Base-by-base conservation (phyloP, 192 early-diverging fungal genomes). In the Geranomyces michiganensis region DNA sequence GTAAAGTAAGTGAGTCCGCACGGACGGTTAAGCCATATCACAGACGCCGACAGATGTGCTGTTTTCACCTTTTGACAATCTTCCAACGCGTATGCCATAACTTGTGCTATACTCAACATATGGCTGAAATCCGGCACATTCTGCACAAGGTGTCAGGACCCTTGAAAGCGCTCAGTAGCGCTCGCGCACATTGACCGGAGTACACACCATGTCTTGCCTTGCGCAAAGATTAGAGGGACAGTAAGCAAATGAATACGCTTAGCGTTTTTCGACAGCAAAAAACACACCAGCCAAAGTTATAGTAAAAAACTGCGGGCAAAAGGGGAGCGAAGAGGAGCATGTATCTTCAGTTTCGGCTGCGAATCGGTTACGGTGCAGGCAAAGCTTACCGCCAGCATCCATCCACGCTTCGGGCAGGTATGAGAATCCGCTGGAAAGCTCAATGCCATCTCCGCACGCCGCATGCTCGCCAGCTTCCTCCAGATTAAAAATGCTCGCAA, bases 361-460 rank as follows among this genome's bases (percentile, higher is more conserved):
- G n/a, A n/a, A n/a, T n/a, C n/a, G n/a, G n/a, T n/a, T n/a, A n/a
- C n/a, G n/a, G n/a, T 26, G 14, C 21, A 14, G 9, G 56, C n/a
- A 58, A 8, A 58, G 10, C 51, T 24, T 27, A 76, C 67, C 70
- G 45, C 79, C 83, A 0, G 43, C 75, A 44, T 76, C 62, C 78
- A 85, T 85, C 59, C 60, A 85, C 10, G 58, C 70, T 55, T 85
- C 83, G 13, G 80, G 78, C 19, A 64, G 59, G 68, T 85, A 85
- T 15, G 68, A 68, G 31, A 79, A 82, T 8, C 80, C 80, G 24
- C 67, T 72, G 36, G 51, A 24, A 21, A 27, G 33, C 15, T 77
- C 62, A 9, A 81, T 61, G 1, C 83, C 83, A 61, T 80, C 78
- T 5, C 80, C 83, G 56, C 83, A 85, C 6, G 53, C 48, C 36